phyloP scores from a whole-genome alignment of 495 filamentous ascomycete species.

The Diplogelasinospora grovesii region DNA sequence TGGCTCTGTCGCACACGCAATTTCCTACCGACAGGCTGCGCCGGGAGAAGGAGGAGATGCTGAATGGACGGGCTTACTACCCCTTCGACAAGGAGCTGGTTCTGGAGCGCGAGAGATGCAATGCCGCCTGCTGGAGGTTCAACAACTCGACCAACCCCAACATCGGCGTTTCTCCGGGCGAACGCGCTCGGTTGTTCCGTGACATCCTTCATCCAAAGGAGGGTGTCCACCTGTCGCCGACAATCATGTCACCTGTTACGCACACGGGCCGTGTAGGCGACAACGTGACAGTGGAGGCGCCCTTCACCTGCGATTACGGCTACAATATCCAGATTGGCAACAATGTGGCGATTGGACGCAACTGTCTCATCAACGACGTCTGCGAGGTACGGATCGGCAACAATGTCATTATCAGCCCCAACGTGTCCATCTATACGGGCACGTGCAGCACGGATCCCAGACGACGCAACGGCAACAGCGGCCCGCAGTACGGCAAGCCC shows the following conservation, averaged over 20 bases:
- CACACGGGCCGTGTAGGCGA: slow-evolving; percentile 63
- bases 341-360: slow-evolving; percentile 76
- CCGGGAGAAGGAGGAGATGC: slow-evolving; percentile 92
- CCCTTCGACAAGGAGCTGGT: slow-evolving; percentile 72
- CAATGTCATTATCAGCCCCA: slow-evolving; percentile 74
- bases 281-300: slow-evolving; percentile 74
- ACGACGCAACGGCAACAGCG: slow-evolving; percentile 65
- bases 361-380: slow-evolving; percentile 83
- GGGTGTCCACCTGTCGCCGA: slow-evolving; percentile 40
- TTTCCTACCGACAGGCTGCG: slow-evolving; percentile 37
- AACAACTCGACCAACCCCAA: slow-evolving; percentile 82
- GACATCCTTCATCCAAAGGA: slow-evolving; percentile 56
- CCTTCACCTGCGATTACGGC: slow-evolving; percentile 92
- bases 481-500: slow-evolving; percentile 61
- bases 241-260: slow-evolving; percentile 40
- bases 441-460: slow-evolving; percentile 71
- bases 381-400: slow-evolving; percentile 66
- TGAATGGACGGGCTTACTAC: slow-evolving; percentile 71
- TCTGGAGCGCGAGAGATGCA: slow-evolving; percentile 82
- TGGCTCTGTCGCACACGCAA: slow-evolving; percentile 49
- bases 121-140: slow-evolving; percentile 75
- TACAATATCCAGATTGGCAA: slow-evolving; percentile 89
- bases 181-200: slow-evolving; percentile 73
- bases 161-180: slow-evolving; percentile 65
- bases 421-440: slow-evolving; percentile 78